Evolutionary conservation across 192 early-diverging fungal genomes (phyloP).

Genomic region (Entomortierella beljakovae): DNA sequence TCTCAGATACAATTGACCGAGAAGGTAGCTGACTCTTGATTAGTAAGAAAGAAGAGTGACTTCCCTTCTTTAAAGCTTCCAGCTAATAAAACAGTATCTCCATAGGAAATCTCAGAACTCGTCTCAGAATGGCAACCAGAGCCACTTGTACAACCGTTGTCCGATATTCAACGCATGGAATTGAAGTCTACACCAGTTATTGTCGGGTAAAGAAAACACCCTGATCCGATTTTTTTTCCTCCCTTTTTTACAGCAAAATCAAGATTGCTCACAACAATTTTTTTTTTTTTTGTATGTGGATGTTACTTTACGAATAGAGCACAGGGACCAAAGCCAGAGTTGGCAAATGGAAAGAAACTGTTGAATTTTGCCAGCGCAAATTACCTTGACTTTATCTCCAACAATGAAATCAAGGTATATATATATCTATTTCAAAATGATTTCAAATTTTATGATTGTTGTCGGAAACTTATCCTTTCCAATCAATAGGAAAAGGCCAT

Average conservation of each 20-base stretch:
- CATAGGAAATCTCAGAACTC: slow-evolving; percentile 93
- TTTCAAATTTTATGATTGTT: too few species aligned
- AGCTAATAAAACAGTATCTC: background rate
- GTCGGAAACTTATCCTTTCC: too few species aligned
- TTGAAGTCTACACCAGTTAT: slow-evolving; percentile 85
- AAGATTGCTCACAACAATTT: too few species aligned
- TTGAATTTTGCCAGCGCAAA: slow-evolving; percentile 91
- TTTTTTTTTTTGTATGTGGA: background rate
- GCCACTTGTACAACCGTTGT: slow-evolving; percentile 84
- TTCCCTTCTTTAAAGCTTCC: too few species aligned
- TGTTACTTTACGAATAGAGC: slow-evolving; percentile 22
- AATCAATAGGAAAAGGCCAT: slow-evolving; percentile 83
- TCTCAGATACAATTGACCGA: slow-evolving; percentile 84
- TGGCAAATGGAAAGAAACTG: slow-evolving; percentile 68
- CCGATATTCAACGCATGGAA: slow-evolving; percentile 75
- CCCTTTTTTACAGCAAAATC: background rate
- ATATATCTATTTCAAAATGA: too few species aligned
- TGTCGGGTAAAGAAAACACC: slow-evolving; percentile 59
- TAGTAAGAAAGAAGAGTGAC: too few species aligned
- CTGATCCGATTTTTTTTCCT: background rate
- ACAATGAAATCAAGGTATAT: slow-evolving; percentile 76
- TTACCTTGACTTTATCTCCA: slow-evolving; percentile 85
- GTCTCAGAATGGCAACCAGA: slow-evolving; percentile 97
- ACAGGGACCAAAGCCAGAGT: slow-evolving; percentile 72
- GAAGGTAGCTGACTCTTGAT: too few species aligned